Percentiles rank a stretch among this genome's conserved stretches.
These are phyloP conservation scores for Pythium phragmiticola DNA, from an alignment of 352 stramenopile species.

Conservation along the genomic window DNA sequence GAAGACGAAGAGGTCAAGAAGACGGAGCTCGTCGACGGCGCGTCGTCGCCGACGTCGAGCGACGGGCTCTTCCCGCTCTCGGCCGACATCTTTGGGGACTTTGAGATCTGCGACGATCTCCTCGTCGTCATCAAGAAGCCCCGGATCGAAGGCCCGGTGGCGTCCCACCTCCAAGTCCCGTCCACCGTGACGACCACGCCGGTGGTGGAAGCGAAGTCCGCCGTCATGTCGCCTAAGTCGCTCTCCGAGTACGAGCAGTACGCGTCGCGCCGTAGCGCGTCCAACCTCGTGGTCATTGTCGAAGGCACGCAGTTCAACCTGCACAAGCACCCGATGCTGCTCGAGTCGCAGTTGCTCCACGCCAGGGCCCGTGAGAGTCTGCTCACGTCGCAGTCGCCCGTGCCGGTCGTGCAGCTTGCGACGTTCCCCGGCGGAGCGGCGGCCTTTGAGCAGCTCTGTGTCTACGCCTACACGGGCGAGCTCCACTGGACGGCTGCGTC, in stretches of 20 bases:
- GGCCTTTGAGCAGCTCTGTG: constrained; percentile 64
- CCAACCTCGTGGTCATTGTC: constrained; percentile 66
- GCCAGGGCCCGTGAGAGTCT: constrained; percentile 35
- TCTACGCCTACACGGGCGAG: constrained; percentile 67
- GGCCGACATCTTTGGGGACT: constrained; percentile 18
- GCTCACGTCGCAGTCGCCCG: constrained; percentile 15
- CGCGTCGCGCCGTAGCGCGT: constrained; percentile 33
- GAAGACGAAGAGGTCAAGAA: neutral
- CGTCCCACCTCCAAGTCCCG: neutral
- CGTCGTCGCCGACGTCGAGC: constrained; percentile 22
- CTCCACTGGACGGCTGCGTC: constrained; percentile 33
- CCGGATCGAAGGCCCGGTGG: neutral
- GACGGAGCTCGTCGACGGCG: constrained; percentile 4
- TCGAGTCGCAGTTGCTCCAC: constrained; percentile 49
- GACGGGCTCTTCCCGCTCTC: constrained; percentile 21
- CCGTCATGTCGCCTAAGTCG: constrained; percentile 25
- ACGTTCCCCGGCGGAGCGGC: constrained; percentile 52
- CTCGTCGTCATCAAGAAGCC: constrained; percentile 23
- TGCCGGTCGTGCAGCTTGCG: constrained; percentile 45
- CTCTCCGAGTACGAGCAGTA: constrained; percentile 62
- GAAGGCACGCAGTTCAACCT: constrained; percentile 69
- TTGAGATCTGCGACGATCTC: constrained; percentile 26
- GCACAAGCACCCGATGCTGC: constrained; percentile 66
- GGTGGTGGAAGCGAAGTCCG: neutral
- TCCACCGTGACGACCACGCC: neutral